A percentile compares a stretch with the other conserved stretches of the same genome.
Conservation (phyloP, 768 basidiomycete genomes). For the Cyathus striatus region DNA sequence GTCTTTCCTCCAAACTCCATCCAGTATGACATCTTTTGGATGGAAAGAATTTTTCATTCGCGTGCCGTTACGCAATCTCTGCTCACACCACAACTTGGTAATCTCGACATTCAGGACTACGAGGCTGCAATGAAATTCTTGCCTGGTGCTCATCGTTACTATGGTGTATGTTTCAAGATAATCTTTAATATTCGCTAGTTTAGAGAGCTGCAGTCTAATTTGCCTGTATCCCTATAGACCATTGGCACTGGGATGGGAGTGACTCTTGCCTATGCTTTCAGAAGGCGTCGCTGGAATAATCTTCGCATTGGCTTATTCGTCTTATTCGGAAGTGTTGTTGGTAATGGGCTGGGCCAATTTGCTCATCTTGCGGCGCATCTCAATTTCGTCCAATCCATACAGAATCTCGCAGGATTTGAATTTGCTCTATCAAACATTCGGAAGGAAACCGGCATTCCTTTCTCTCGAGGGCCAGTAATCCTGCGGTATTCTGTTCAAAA, state of each 20-base stretch:
- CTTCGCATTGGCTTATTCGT: neutral
- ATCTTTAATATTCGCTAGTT: too few species aligned
- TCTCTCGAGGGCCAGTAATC: constrained; percentile 20
- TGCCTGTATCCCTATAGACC: neutral
- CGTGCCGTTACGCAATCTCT: constrained; percentile 37
- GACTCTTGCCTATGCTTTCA: neutral
- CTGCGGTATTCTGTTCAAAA: constrained; percentile 13
- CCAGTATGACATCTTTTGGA: constrained; percentile 29
- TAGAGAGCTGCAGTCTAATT: too few species aligned
- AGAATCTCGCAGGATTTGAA: constrained; percentile 34
- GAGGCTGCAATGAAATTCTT: constrained; percentile 49
- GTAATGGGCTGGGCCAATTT: neutral
- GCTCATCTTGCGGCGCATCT: constrained; percentile 21
- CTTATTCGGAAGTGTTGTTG: neutral
- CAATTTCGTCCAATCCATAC: constrained; percentile 29
- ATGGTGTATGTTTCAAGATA: constrained; percentile 24
- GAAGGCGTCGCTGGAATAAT: neutral
- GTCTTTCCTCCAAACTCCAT: too few species aligned
- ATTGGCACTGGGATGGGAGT: neutral
- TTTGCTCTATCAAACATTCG: constrained; percentile 39
- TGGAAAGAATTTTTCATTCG: constrained; percentile 38
- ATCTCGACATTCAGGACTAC: constrained; percentile 49
- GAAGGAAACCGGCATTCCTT: constrained; percentile 31
- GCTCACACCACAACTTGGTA: constrained; percentile 47
- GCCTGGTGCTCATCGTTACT: constrained; percentile 36